Evolutionary conservation across 441 rosid species (phyloP).

Genomic region (Biscutella laevigata): DNA sequence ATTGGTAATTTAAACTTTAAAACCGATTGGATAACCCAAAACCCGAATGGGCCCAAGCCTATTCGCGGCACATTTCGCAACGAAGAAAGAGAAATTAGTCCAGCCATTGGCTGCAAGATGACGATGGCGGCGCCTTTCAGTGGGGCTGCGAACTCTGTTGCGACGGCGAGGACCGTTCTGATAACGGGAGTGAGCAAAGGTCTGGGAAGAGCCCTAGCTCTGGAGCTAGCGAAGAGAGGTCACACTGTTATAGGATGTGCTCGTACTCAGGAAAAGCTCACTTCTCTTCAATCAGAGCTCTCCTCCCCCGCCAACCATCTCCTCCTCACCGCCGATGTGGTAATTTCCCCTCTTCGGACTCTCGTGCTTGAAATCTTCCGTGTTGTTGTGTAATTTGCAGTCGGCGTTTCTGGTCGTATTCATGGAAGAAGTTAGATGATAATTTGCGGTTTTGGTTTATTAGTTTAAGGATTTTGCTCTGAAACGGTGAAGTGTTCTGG

Average conservation of each 20-base stretch:
- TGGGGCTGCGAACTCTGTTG: slow-evolving; percentile 24
- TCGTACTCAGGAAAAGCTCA: slow-evolving; percentile 65
- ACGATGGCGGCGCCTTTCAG: slow-evolving; percentile 32
- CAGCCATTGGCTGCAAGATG: not conserved
- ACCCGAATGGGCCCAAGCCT: too few relatives aligned
- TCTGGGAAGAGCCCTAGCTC: slow-evolving; percentile 73
- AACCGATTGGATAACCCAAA: too few relatives aligned
- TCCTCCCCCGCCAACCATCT: slow-evolving; percentile 48
- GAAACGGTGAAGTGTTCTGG: not conserved
- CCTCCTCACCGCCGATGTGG: slow-evolving; percentile 69
- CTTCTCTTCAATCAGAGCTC: slow-evolving; percentile 54
- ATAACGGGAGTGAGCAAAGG: slow-evolving; percentile 87
- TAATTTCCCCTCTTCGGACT: slow-evolving; percentile 11
- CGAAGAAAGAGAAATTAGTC: not conserved
- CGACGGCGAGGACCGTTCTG: slow-evolving; percentile 39
- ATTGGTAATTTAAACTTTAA: too few relatives aligned
- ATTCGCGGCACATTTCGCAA: not conserved
- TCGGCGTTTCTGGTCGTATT: slow-evolving; percentile 1
- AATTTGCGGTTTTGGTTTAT: not conserved
- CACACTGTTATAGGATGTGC: slow-evolving; percentile 83
- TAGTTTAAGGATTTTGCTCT: too few relatives aligned
- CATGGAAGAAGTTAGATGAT: not conserved
- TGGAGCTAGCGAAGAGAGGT: slow-evolving; percentile 75
- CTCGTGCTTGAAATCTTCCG: not conserved
- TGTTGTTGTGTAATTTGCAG: not conserved